Evolutionary conservation across 768 basidiomycete species (phyloP).

Genomic region (Leucosporidium scottii): DNA sequence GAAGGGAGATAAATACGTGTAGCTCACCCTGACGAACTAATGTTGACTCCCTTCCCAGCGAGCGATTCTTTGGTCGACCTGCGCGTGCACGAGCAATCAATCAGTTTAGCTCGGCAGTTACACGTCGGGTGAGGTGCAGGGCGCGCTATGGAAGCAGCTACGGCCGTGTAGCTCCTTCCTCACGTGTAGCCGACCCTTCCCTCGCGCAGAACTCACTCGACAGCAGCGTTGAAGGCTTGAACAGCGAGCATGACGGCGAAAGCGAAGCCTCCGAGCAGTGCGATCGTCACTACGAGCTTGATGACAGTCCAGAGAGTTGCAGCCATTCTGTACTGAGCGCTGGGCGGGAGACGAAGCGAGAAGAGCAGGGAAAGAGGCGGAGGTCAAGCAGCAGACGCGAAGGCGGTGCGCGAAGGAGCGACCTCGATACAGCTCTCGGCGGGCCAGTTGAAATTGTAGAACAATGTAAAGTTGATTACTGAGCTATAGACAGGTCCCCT

Average conservation of each 20-base stretch:
- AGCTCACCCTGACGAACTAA: background rate
- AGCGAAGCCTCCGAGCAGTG: background rate
- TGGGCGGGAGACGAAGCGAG: background rate
- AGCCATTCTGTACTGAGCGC: background rate
- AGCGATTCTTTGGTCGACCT: background rate
- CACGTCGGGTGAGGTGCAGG: background rate
- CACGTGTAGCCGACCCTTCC: no score
- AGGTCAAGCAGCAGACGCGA: no score
- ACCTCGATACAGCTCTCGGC: no score
- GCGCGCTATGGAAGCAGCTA: background rate
- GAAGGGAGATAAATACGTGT: background rate
- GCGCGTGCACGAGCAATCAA: no score
- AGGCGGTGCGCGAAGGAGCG: no score
- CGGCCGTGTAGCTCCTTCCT: no score
- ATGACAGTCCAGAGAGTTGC: background rate
- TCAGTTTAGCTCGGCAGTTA: background rate
- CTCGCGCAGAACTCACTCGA: background rate
- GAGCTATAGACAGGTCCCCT: no score
- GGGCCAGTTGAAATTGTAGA: no score
- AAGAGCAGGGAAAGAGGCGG: no score
- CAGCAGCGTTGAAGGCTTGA: background rate
- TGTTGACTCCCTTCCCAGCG: background rate
- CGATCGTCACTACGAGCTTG: background rate
- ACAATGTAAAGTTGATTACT: no score
- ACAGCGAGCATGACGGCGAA: background rate